phyloP scores from a whole-genome alignment of 441 rosid species.

The Dalechampia spathulata region DNA sequence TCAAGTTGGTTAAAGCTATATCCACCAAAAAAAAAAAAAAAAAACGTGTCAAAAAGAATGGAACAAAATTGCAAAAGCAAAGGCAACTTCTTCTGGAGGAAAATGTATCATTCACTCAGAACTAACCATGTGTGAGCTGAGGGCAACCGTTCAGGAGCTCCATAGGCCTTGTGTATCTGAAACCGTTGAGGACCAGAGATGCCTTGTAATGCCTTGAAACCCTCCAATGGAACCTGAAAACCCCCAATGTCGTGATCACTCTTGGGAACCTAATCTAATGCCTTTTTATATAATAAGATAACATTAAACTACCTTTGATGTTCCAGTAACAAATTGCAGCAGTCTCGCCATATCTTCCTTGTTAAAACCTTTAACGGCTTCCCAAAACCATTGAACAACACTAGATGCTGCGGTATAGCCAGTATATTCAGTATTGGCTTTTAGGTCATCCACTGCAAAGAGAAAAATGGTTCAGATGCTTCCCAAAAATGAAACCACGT shows the following conservation, averaged over 20 bases:
- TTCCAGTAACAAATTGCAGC: slow-evolving; percentile 94
- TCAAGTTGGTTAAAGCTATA: slow-evolving; percentile 95
- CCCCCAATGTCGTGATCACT: too few species aligned
- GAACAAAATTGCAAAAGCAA: neutral
- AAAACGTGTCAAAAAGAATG: too few species aligned
- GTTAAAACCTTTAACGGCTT: slow-evolving; percentile 88
- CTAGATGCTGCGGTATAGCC: slow-evolving; percentile 90
- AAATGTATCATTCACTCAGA: too few species aligned
- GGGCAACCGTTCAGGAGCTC: slow-evolving; percentile 81
- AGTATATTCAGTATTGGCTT: slow-evolving; percentile 83
- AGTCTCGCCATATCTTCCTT: slow-evolving; percentile 96
- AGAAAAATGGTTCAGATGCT: slow-evolving; percentile 6
- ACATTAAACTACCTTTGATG: slow-evolving; percentile 99
- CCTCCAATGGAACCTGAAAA: slow-evolving; percentile 93
- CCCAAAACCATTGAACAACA: slow-evolving; percentile 97
- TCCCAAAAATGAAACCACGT: neutral
- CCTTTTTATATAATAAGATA: too few species aligned
- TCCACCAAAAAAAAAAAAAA: too few species aligned
- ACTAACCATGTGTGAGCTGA: slow-evolving; percentile 97
- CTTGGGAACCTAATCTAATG: too few species aligned
- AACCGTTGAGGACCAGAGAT: slow-evolving; percentile 93
- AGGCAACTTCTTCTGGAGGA: too few species aligned
- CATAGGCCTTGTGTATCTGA: slow-evolving; percentile 98
- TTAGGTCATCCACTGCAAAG: slow-evolving; percentile 80
- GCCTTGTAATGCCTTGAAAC: slow-evolving; percentile 93